Base-by-base conservation (phyloP, 352 stramenopile genomes). In the Phytophthora melonis region DNA sequence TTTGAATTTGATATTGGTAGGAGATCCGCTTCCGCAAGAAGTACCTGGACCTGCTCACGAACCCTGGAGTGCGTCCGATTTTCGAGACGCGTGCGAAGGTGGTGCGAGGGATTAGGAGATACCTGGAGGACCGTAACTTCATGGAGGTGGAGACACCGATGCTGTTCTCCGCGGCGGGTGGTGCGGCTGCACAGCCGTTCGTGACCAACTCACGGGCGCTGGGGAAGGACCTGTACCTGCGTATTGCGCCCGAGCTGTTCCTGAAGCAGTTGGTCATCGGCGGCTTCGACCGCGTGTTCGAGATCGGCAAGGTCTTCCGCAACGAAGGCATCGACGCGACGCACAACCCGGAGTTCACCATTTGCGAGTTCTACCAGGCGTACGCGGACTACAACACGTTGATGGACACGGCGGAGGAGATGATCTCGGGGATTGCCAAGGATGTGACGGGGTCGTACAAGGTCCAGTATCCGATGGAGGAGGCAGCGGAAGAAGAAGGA, bases 341-440 rank as follows among this genome's bases (percentile, higher is more conserved):
- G 7, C 98, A 99, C 89, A 99, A 99, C 78, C 98, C 98, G 8
- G 98, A 99, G 84, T 99, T 99, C 81, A 99, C 98, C 5, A 99
- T 98, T 5, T 98, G 97, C 77, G 98, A 99, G 87, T 99, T 99
- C 75, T 99, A 99, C 81, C 84, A 97, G 83, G 98, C 98, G 8
- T 99, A 99, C 77, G 98, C 97, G 7, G 98, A 99, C 81, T 99
- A 99, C 88, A 83, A 99, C 74, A 95, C 99, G 69, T 84, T 99
- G 32, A 99, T 99, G 97, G 84, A 95, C 54, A 98, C 98, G 81
- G 98, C 97, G 6, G 98, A 99, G 81, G 94, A 99, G 58, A 96
- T 99, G 88, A 84, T 99, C 30, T 98, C 91, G 55, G 93, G 93
- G 27, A 97, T 99, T 75, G 98, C 99, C n/a, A 98, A 98, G 78